These are phyloP conservation scores for Pleurotus djamor DNA, from an alignment of 768 basidiomycete species.

Conservation along the genomic window DNA sequence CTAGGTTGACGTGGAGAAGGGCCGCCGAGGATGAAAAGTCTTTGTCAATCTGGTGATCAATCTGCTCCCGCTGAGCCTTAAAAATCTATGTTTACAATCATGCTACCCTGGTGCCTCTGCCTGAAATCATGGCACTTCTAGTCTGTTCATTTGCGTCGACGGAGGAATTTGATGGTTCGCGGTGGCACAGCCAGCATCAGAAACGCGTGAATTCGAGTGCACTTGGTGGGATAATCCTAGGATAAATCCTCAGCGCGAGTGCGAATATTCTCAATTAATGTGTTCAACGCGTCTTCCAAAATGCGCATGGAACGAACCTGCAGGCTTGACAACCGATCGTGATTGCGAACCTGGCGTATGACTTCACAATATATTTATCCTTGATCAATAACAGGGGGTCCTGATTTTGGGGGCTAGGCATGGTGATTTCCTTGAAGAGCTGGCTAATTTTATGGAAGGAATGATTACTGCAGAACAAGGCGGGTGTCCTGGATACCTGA, in stretches of 20 bases:
- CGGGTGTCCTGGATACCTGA: not conserved
- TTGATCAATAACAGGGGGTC: not conserved
- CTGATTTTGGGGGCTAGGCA: no score
- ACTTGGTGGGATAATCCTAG: no score
- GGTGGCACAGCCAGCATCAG: not conserved
- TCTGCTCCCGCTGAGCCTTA: slow-evolving; percentile 3
- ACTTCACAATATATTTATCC: slow-evolving; percentile 1
- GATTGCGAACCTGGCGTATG: slow-evolving; percentile 3
- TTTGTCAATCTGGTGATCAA: not conserved
- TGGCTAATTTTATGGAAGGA: not conserved
- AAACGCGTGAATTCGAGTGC: no score
- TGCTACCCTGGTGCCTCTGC: slow-evolving; percentile 3
- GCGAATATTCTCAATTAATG: not conserved
- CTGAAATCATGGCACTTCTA: not conserved
- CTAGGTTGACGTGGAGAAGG: not conserved
- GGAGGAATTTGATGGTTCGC: not conserved
- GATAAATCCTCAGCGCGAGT: not conserved
- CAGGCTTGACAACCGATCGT: slow-evolving; percentile 9
- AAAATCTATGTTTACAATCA: not conserved
- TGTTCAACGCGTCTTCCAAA: no score
- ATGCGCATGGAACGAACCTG: not conserved
- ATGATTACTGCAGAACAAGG: not conserved
- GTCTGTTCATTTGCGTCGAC: not conserved
- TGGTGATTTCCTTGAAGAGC: not conserved
- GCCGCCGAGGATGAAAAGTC: not conserved